Conservation (phyloP, 306 rosid genomes). For the Inga laurina region DNA sequence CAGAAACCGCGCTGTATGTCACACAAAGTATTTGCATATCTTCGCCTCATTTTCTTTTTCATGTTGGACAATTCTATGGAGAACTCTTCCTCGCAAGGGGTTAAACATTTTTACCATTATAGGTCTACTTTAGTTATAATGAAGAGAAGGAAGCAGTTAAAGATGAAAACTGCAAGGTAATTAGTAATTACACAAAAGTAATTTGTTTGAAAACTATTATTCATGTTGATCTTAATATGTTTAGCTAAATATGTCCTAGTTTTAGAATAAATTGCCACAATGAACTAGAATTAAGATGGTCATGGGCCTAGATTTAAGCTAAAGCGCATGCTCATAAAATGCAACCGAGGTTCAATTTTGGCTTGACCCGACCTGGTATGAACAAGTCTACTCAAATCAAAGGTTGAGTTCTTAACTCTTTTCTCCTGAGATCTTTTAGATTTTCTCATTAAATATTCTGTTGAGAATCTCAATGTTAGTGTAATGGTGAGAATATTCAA, state of each 20-base stretch:
- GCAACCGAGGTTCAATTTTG: background rate
- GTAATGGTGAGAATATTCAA: background rate
- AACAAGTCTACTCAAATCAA: background rate
- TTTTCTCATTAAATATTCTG: background rate
- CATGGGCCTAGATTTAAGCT: background rate
- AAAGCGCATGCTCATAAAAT: background rate
- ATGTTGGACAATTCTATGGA: background rate
- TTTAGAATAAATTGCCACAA: background rate
- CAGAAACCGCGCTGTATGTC: constrained; percentile 78
- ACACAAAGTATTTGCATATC: background rate
- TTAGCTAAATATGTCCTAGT: background rate
- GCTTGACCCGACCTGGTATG: background rate
- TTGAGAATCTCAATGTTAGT: background rate
- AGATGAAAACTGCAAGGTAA: background rate
- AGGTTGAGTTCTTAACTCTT: background rate
- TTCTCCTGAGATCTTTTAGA: background rate
- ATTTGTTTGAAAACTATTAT: background rate
- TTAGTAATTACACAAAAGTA: background rate
- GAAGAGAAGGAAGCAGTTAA: background rate
- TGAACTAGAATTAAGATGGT: background rate
- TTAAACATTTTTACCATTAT: background rate
- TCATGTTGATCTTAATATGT: background rate
- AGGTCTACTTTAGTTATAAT: background rate
- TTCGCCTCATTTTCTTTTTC: constrained; percentile 13
- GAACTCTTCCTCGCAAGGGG: background rate